Conservation (phyloP, 805 yeast genomes). For the Hanseniaspora taiwanica region DNA sequence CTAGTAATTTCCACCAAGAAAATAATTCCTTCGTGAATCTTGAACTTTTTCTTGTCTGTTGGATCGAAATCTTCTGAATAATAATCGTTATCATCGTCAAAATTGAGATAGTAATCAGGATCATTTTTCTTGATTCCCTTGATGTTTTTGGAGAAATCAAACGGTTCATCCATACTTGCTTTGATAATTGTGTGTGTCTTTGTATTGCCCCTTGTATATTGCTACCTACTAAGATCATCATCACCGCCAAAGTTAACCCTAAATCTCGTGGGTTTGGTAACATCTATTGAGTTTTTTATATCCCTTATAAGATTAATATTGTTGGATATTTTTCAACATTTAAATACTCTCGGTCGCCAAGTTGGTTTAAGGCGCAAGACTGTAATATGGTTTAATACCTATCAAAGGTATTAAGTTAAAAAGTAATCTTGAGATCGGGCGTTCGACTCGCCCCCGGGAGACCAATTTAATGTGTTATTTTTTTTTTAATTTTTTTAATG, state of each 20-base stretch:
- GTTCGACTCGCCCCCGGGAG: constrained; percentile 13
- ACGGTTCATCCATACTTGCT: background rate
- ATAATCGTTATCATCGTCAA: background rate
- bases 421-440: constrained; percentile 9
- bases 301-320: background rate
- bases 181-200: too few species aligned
- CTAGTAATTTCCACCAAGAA: constrained; percentile 48
- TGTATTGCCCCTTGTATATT: too few species aligned
- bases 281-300: background rate
- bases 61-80: constrained; percentile 1
- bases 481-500: background rate
- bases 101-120: background rate
- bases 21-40: constrained; percentile 48
- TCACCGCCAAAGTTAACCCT: too few species aligned
- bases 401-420: background rate
- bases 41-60: constrained; percentile 20
- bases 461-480: constrained; percentile 2
- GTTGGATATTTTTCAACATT: too few species aligned
- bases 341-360: constrained; percentile 4
- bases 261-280: too few species aligned
- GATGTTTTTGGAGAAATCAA: background rate
- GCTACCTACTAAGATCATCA: too few species aligned
- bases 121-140: background rate
- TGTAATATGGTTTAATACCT: constrained; percentile 1
- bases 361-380: constrained; percentile 7